Conservation (phyloP, 176 grass and related monocot species). For the Oryza meridionalis region DNA sequence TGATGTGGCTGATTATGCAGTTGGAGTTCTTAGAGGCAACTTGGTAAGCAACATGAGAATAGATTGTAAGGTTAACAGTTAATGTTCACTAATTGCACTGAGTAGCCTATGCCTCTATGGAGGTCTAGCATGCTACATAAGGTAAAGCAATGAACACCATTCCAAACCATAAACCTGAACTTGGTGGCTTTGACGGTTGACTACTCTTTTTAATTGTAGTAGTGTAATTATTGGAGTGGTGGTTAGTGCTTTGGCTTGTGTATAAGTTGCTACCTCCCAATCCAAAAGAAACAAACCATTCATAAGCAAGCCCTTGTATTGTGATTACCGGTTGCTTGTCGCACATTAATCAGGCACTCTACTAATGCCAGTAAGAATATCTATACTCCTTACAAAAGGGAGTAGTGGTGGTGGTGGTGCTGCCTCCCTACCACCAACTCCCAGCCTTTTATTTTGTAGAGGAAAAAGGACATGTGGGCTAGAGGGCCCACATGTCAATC, state of each 20-base stretch:
- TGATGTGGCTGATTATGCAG: conserved; percentile 66
- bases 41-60: conserved; percentile 51
- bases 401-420: too few relatives aligned
- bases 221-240: background rate
- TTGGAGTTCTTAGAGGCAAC: conserved; percentile 75
- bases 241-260: conserved; percentile 10
- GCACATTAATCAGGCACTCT: background rate
- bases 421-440: too few relatives aligned
- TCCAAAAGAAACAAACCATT: conserved; percentile 5
- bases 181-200: background rate
- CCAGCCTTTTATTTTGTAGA: too few relatives aligned
- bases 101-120: conserved; percentile 6
- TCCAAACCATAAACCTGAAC: background rate
- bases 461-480: too few relatives aligned
- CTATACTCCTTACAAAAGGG: too few relatives aligned
- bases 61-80: background rate
- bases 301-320: background rate
- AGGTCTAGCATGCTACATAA: conserved; percentile 12
- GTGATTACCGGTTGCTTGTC: background rate
- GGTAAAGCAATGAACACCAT: background rate
- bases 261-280: conserved; percentile 11
- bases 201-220: background rate
- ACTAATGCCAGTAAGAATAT: background rate
- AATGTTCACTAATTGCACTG: background rate
- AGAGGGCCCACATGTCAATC: too few relatives aligned